A percentile compares a stretch with the other conserved stretches of the same genome.
Evolutionary conservation across 2,329 filamentous ascomycete species (phyloP).

Genomic region (Arachnomyces sp.): DNA sequence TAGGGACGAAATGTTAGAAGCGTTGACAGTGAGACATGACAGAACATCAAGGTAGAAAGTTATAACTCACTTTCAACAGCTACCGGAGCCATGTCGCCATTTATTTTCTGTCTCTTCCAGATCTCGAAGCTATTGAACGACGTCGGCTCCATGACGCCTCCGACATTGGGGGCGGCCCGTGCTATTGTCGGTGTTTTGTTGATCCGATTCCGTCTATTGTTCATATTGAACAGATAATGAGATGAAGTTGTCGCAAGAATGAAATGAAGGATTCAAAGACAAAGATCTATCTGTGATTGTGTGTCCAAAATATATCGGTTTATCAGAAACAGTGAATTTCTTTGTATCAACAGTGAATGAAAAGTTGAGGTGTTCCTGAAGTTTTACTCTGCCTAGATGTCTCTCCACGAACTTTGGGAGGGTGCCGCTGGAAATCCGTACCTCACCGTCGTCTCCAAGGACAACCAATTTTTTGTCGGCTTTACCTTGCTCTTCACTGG

Average conservation of each 20-base stretch:
- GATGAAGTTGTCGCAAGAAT: neutral
- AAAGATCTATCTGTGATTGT: neutral
- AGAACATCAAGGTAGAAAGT: neutral
- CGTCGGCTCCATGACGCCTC: neutral
- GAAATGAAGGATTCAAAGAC: neutral
- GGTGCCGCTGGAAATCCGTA: slow-evolving; percentile 83
- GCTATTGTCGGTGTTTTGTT: no score
- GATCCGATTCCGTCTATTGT: no score
- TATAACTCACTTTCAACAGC: slow-evolving; percentile 26
- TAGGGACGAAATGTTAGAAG: slow-evolving; percentile 8
- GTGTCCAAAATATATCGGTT: neutral
- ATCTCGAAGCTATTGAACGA: neutral
- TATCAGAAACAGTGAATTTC: neutral
- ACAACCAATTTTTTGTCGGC: slow-evolving; percentile 73
- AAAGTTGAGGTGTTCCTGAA: neutral
- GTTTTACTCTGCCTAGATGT: slow-evolving; percentile 36
- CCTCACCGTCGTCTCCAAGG: slow-evolving; percentile 70
- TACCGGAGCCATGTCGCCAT: slow-evolving; percentile 19
- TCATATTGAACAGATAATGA: neutral
- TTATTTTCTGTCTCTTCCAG: neutral
- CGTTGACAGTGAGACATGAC: slow-evolving; percentile 8
- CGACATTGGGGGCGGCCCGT: neutral
- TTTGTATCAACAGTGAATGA: neutral
- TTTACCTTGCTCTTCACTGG: slow-evolving; percentile 67
- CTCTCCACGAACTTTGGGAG: slow-evolving; percentile 87